These are phyloP conservation scores for Coemansia sp. DNA, from an alignment of 192 early-diverging fungal genomes.

Conservation along the genomic window DNA sequence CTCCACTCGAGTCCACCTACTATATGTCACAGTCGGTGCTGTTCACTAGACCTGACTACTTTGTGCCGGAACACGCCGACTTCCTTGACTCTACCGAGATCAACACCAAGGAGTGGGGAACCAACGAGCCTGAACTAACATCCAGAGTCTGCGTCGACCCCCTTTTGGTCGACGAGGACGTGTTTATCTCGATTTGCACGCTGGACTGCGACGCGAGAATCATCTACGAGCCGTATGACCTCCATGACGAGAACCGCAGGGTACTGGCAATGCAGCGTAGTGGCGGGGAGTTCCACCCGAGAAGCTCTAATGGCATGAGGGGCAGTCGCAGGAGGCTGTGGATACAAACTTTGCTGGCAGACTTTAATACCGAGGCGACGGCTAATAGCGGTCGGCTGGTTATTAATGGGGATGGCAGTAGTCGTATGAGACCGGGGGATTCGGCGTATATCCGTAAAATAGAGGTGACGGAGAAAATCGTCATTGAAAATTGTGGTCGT, in stretches of 20 bases:
- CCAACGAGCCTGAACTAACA: conserved; percentile 33
- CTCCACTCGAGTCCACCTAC: conserved; percentile 27
- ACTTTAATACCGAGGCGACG: conserved; percentile 17
- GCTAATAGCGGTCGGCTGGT: conserved; percentile 34
- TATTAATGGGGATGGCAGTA: conserved; percentile 36
- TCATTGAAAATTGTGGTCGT: conserved; percentile 40
- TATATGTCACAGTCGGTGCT: conserved; percentile 38
- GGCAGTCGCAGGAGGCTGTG: conserved; percentile 32
- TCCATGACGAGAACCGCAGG: conserved; percentile 26
- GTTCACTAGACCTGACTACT: conserved; percentile 38
- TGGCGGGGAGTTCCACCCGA: neutral
- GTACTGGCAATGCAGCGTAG: conserved; percentile 4
- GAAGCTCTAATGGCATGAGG: conserved; percentile 7
- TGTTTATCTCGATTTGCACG: conserved; percentile 34
- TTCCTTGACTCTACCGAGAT: conserved; percentile 8
- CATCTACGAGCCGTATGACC: conserved; percentile 36
- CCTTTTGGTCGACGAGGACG: conserved; percentile 32
- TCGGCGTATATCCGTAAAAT: conserved; percentile 42
- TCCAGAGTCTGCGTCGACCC: conserved; percentile 44
- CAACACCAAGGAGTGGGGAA: conserved; percentile 26
- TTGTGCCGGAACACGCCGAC: conserved; percentile 23
- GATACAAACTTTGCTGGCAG: conserved; percentile 38
- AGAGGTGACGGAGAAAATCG: conserved; percentile 19
- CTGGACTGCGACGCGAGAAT: conserved; percentile 21
- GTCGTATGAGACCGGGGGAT: conserved; percentile 41